Base-by-base conservation (phyloP, 1,284 basidiomycete species). In the Xerocomus nothofagi region DNA sequence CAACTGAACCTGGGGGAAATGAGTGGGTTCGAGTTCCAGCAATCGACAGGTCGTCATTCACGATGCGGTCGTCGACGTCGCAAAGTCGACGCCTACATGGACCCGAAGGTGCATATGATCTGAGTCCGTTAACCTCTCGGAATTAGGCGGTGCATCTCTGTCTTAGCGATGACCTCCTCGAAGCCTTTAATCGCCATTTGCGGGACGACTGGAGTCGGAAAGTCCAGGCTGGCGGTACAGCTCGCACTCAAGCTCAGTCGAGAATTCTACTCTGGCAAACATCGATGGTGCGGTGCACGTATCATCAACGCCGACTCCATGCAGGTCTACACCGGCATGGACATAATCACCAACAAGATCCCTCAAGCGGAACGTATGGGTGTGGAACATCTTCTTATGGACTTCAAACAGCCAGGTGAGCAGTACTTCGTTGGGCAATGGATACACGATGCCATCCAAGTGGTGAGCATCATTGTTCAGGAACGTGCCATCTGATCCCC, bases 241-340 rank as follows among this genome's bases (percentile, higher is more conserved):
- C 77, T 99, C 14, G 93, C 93, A 12, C 75, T 85, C 23, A 77
- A 78, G 50, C 64, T 87, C 24, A 59, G 73, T 14, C 65, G 70
- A 37, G 57, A 56, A 23, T 23, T 55, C 41, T 33, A 44, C n/a
- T 24, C 49, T 10, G n/a, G 60, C 29, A 61, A 57, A 18, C 66
- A 69, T 59, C 70, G 67, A 33, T 87, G 84, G 77, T 69, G 67
- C 15, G 79, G 81, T 15, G 86, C 85, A 14, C 79, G 86, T 61
- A 79, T 98, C 57, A 88, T 99, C 65, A 98, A 97, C 60, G 91
- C 94, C 9, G 97, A 99, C 71, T 87, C 96, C 10, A 99, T 99
- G 95, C 97, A 99, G 71, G 87, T 95, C 14, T 99, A 99, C 69
- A 75, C 77, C n/a, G 95, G 96, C 0, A 78, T 99, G 61, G 91